A percentile compares a stretch with the other conserved stretches of the same genome.
Conservation (phyloP, 2,329 filamentous ascomycete species). For the Bipolaris victoriae region DNA sequence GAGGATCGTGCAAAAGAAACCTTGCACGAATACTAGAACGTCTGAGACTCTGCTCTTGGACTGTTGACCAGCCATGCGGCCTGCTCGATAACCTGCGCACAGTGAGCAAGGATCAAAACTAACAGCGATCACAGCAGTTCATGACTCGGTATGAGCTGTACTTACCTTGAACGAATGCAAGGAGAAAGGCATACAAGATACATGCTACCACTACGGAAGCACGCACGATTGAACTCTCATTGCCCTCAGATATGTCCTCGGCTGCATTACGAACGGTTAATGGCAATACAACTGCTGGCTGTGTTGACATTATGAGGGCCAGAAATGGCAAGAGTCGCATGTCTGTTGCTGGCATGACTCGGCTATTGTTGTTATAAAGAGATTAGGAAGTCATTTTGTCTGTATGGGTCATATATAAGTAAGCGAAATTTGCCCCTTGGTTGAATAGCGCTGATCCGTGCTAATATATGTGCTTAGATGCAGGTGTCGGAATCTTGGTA, state of each 20-base stretch:
- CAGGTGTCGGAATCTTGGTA: not conserved
- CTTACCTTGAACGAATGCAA: conserved; percentile 29
- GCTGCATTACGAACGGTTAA: not conserved
- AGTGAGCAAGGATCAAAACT: not conserved
- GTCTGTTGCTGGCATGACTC: not conserved
- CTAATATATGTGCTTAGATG: not conserved
- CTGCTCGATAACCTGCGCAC: conserved; percentile 26
- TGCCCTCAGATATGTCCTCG: conserved; percentile 1
- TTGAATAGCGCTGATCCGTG: not conserved
- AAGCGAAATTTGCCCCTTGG: not conserved
- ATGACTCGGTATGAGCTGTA: not conserved
- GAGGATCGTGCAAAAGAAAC: conserved; percentile 30
- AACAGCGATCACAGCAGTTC: not conserved
- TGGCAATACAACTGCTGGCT: not conserved
- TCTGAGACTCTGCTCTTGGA: conserved; percentile 21
- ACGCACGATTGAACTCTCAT: conserved; percentile 15
- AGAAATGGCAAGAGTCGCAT: not conserved
- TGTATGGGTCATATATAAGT: not conserved
- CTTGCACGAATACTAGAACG: conserved; percentile 26
- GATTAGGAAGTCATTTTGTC: not conserved
- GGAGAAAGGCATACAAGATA: conserved; percentile 20
- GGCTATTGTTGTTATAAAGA: not conserved
- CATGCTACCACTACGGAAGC: conserved; percentile 21
- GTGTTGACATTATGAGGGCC: not conserved
- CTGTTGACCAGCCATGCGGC: conserved; percentile 22